A percentile compares a stretch with the other conserved stretches of the same genome.
phyloP scores from a whole-genome alignment of 345 rosid species.

The Draba incana region DNA sequence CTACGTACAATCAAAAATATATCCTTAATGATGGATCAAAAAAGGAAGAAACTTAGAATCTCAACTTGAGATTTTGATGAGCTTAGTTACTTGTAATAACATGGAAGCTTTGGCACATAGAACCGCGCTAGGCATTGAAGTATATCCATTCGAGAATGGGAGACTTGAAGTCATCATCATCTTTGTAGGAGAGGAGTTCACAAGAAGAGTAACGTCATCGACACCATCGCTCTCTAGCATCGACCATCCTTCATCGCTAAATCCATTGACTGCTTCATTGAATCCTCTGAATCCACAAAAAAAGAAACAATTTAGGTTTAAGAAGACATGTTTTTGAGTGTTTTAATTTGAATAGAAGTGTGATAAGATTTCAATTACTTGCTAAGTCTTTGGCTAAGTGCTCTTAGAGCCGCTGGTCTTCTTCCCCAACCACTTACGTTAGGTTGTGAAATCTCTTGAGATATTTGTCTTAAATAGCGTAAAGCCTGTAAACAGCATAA shows the following conservation, averaged over 20 bases:
- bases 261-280: slow-evolving; percentile 94
- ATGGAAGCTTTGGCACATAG: slow-evolving; percentile 97
- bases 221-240: slow-evolving; percentile 90
- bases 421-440: slow-evolving; percentile 86
- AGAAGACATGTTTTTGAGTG: background rate
- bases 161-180: slow-evolving; percentile 69
- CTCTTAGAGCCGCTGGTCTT: slow-evolving; percentile 91
- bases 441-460: slow-evolving; percentile 93
- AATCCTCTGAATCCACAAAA: slow-evolving; percentile 65
- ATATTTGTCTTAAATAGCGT: slow-evolving; percentile 88
- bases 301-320: slow-evolving; percentile 1
- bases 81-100: slow-evolving; percentile 73
- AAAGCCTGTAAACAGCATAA: slow-evolving; percentile 58
- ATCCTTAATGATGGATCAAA: slow-evolving; percentile 4
- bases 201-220: slow-evolving; percentile 90
- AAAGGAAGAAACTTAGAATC: background rate
- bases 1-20: slow-evolving; percentile 43
- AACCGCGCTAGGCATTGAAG: slow-evolving; percentile 72
- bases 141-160: slow-evolving; percentile 69
- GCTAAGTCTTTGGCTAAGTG: slow-evolving; percentile 88
- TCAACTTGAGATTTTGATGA: slow-evolving; percentile 12
- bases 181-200: slow-evolving; percentile 87
- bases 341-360: slow-evolving; percentile 10
- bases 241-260: slow-evolving; percentile 95
- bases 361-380: slow-evolving; percentile 47